Evolutionary conservation across 2,329 filamentous ascomycete species (phyloP).

Genomic region (Neofusicoccum sp.): DNA sequence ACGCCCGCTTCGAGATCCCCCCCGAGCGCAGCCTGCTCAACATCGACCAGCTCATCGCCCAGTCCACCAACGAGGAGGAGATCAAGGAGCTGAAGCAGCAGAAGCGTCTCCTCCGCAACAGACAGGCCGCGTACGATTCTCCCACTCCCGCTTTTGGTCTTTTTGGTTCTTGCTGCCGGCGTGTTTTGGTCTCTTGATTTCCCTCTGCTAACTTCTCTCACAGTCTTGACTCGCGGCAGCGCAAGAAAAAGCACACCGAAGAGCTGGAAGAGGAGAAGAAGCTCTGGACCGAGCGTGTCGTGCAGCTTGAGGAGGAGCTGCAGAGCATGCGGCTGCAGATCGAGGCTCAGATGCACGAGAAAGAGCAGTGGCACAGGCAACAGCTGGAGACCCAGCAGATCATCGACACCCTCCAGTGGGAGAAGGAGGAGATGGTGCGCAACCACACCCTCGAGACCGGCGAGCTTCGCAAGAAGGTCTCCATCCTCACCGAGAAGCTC

Average conservation of each 20-base stretch:
- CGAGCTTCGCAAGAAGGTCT: slow-evolving; percentile 90
- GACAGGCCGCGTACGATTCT: slow-evolving; percentile 82
- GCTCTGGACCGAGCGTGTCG: slow-evolving; percentile 76
- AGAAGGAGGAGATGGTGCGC: slow-evolving; percentile 91
- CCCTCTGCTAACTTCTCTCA: slow-evolving; percentile 39
- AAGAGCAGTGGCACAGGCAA: slow-evolving; percentile 71
- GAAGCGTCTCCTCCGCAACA: slow-evolving; percentile 90
- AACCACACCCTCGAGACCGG: slow-evolving; percentile 87
- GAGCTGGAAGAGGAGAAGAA: slow-evolving; percentile 97
- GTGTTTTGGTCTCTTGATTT: slow-evolving; percentile 33
- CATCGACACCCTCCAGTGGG: slow-evolving; percentile 74
- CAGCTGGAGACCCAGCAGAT: slow-evolving; percentile 75
- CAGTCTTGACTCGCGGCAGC: slow-evolving; percentile 92
- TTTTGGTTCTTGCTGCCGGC: slow-evolving; percentile 48
- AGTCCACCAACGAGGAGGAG: slow-evolving; percentile 86
- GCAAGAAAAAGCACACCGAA: slow-evolving; percentile 98
- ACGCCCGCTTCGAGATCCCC: slow-evolving; percentile 95
- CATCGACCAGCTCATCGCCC: slow-evolving; percentile 89
- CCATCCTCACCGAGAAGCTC: slow-evolving; percentile 73
- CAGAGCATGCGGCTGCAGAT: slow-evolving; percentile 66
- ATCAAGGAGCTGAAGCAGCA: slow-evolving; percentile 99
- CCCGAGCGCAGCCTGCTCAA: slow-evolving; percentile 90
- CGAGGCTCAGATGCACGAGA: slow-evolving; percentile 48
- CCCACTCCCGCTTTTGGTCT: slow-evolving; percentile 20
- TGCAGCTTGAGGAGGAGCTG: slow-evolving; percentile 77